Percentiles rank a stretch among this genome's conserved stretches.
Evolutionary conservation across 2,329 filamentous ascomycete species (phyloP).

Genomic region (Colletotrichum nymphaeae): DNA sequence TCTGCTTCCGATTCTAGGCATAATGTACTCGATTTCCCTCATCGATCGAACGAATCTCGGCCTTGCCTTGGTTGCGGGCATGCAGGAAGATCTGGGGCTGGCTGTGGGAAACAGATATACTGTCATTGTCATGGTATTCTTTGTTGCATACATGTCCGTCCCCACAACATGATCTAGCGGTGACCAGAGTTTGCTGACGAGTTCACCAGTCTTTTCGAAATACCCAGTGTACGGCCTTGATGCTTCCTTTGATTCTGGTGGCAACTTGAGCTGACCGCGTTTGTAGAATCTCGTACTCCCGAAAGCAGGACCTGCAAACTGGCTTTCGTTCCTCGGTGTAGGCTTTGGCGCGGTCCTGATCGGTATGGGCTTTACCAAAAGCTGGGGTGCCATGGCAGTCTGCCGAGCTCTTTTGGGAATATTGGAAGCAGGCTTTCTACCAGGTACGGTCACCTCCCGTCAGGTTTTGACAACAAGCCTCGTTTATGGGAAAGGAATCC

Average conservation of each 20-base stretch:
- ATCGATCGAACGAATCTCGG: constrained; percentile 37
- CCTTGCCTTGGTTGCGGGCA: constrained; percentile 35
- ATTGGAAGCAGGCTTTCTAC: neutral
- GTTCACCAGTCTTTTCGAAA: neutral
- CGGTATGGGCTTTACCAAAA: neutral
- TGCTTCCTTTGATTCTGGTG: neutral
- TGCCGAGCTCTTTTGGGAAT: neutral
- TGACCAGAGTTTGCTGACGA: neutral
- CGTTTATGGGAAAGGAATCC: neutral
- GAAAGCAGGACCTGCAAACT: neutral
- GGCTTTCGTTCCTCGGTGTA: neutral
- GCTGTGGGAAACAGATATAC: constrained; percentile 24
- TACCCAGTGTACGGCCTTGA: neutral
- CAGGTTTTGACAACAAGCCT: neutral
- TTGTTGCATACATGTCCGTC: neutral
- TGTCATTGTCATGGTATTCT: neutral
- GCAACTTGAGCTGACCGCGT: neutral
- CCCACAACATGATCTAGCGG: neutral
- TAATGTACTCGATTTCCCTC: constrained; percentile 38
- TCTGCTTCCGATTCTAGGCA: constrained; percentile 49
- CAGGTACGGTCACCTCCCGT: neutral
- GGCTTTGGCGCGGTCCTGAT: neutral
- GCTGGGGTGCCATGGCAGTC: neutral
- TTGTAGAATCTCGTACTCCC: neutral
- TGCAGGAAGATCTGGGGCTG: constrained; percentile 34